Base-by-base conservation (phyloP, 2,329 filamentous ascomycete species). In the Scedosporium apiospermum region DNA sequence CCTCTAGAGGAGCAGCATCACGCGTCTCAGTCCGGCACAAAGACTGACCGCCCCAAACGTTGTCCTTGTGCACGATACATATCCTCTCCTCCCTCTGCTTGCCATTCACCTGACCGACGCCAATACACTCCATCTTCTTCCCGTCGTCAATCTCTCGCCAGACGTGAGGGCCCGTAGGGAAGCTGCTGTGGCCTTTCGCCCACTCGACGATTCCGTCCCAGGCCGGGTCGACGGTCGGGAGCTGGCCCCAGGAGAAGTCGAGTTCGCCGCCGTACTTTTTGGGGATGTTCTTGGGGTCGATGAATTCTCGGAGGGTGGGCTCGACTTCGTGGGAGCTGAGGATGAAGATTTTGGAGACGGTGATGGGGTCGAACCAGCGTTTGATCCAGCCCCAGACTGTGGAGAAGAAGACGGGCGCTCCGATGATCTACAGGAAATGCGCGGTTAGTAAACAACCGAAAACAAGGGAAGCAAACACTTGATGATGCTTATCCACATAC, bases 331-430 rank as follows among this genome's bases (percentile, higher is more conserved):
- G 72, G 7, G 85, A 79, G 58, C 82, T 81, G 62, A 98, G 84
- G 68, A 98, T 95, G 74, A 96, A 96, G 73, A 98, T 97, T 78
- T 98, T 98, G 69, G 91, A 95, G 3, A 92, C 90, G 41, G 93
- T 97, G 65, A 92, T 91, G 6, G 93, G 93, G 76, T 93, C 89
- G 71, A 96, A 96, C 92, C 93, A 96, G 70, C 89, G 88, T 81
- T 96, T 96, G 76, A 96, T 84, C 91, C 92, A 96, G 67, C 90
- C 87, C 93, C 93, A 93, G 64, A 96, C 90, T 2, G 91, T 96
- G 59, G 89, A 89, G 79, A 96, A 96, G 82, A 96, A 96, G 57
- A 83, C 78, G 6, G 93, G 93, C 0, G 93, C 93, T 65, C 93
- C 93, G 66, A 97, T 91, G 70, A 98, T 89, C 65, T 66, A 46